A percentile compares a stretch with the other conserved stretches of the same genome.
Conservation (phyloP, 805 yeast species). For the Jamesozyma rosinii region DNA sequence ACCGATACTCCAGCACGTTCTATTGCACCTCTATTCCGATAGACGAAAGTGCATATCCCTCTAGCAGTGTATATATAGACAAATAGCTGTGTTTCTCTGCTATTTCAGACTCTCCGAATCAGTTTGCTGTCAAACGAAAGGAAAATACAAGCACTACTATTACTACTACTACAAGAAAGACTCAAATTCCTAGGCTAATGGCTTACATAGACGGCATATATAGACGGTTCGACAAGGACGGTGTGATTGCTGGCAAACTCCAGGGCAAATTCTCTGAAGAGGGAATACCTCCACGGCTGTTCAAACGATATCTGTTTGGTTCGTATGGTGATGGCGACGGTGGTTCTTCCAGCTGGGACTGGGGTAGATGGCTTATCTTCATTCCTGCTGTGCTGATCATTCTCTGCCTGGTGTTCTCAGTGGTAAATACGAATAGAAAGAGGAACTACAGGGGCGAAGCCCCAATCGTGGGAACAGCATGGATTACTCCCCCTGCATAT, state of each 20-base stretch:
- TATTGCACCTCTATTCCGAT: no score
- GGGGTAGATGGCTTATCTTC: slow-evolving; percentile 31
- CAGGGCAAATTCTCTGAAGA: neutral
- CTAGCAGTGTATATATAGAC: no score
- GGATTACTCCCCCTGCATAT: slow-evolving; percentile 57
- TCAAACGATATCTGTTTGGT: neutral
- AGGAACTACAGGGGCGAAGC: slow-evolving; percentile 26
- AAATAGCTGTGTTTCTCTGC: no score
- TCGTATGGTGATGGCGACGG: neutral
- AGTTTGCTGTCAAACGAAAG: no score
- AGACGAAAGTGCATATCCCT: no score
- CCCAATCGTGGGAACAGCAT: slow-evolving; percentile 57
- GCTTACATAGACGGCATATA: neutral
- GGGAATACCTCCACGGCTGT: neutral
- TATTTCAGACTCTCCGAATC: no score
- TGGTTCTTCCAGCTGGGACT: slow-evolving; percentile 11
- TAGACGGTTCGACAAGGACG: neutral
- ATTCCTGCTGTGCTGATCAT: slow-evolving; percentile 11
- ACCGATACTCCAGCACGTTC: no score
- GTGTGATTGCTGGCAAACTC: neutral
- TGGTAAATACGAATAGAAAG: slow-evolving; percentile 7
- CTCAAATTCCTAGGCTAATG: neutral
- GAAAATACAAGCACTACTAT: no score
- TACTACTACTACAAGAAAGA: no score
- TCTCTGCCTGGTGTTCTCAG: slow-evolving; percentile 5